Base-by-base conservation (phyloP, 2,329 filamentous ascomycete species). In the Leptographium procerum region DNA sequence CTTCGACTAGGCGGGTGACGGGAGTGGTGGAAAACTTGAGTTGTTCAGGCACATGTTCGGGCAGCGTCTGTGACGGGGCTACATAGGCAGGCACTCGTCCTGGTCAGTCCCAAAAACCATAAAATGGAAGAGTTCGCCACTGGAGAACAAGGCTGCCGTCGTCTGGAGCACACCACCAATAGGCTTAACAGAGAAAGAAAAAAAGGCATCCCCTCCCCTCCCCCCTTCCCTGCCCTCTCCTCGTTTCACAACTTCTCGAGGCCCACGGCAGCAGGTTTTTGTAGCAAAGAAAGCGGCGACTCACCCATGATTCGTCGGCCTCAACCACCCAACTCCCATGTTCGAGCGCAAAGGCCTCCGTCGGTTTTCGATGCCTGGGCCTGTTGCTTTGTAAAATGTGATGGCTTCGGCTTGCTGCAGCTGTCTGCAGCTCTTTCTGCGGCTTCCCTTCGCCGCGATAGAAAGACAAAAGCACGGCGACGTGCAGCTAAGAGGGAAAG, bases 21-120 rank as follows among this genome's bases (percentile, higher is more conserved):
- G 77, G 69, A 64, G 77, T 75, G 57, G 77, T 71, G 60, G 78
- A 73, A 66, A 79, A 79, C 69, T 79, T 81, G 65, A 74, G 66
- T 64, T 75, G 71, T 66, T 82, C 78, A 68, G 76, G 73, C 64
- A 73, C 69, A 67, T 79, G 77, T 68, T 83, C 80, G 70, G 78
- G 76, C 74, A 77, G 72, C 73, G 78, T 75, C 75, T 82, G 79
- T 70, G 80, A 81, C 75, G 78, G 77, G 75, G 79, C 80, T 83
- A 47, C 13, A 29, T 16, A 43, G 40, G 16, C 16, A 24, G 28
- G 66, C 64, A 5, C 16, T 43, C 28, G 33, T 16, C 13, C 26
- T 47, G 9, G 36, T 43, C 54, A 58, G 55, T 13, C n/a, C 7
- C 47, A 28, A 16, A 45, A 9, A 26, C 47, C 19, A 24, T 31